Base-by-base conservation (phyloP, 1,139 yeast species). In the Pichia sp. region DNA sequence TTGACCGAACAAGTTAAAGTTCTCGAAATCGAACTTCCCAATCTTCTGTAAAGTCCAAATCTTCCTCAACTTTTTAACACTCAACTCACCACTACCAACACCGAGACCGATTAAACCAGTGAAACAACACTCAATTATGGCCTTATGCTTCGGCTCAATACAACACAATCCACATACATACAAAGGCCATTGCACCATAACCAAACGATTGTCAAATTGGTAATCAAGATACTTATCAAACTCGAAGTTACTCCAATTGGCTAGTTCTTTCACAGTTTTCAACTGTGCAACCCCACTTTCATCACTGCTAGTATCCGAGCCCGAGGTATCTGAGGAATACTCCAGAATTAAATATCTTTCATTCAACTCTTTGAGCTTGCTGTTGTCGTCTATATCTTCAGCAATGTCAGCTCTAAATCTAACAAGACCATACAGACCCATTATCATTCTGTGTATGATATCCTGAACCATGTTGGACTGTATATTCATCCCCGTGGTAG, bases 41-140 rank as follows among this genome's bases (percentile, higher is more conserved):
- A 66, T 60, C 49, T 69, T 72, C 58, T 72, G 70, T 46, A 70
- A 35, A 13, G 38, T 45, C 67, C 66, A 62, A 19, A 55, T 38
- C 27, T 50, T 51, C 34, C 48, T 51, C 16, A 62, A 40, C 30
- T 53, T 58, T 31, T 46, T 50, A 37, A 59, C 47, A 13, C 60
- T 51, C 7, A 58, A 47, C 33, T 53, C 63, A 9, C 63, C 63
- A 37, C 64, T 58, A 2, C 64, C 61, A 24, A 60, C 55, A 13
- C 66, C 66, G 16, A 59, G 42, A 3, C 46, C 48, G 24, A 59
- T 53, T 38, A 62, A 38, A 0, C 57, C 51, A 29, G 57, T 45
- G 46, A 63, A 60, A 34, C 61, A 60, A 17, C 54, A 52, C 24
- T 53, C 59, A 21, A 62, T 52, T 4, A 51, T 46, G 2, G 45